Conservation (phyloP, 495 filamentous ascomycete genomes). For the Astrocystis sublimbata region DNA sequence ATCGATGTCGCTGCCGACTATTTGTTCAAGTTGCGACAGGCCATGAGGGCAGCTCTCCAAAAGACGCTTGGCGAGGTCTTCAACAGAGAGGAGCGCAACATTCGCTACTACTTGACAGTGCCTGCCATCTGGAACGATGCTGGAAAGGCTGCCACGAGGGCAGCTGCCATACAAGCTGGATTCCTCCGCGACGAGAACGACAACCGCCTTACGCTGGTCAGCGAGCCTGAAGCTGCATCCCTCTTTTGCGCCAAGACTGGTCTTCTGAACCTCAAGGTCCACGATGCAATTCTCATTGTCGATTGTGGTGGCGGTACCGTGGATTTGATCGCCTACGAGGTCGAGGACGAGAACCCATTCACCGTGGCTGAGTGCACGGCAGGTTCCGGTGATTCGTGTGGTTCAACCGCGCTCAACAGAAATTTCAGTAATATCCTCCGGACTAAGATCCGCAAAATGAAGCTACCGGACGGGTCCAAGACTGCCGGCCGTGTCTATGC, state of each 20-base stretch:
- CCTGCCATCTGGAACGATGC: conserved; percentile 79
- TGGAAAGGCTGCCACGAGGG: conserved; percentile 70
- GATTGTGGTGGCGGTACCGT: conserved; percentile 76
- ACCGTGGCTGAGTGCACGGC: conserved; percentile 74
- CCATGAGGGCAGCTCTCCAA: conserved; percentile 69
- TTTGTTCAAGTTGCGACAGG: conserved; percentile 73
- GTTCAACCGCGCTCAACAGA: conserved; percentile 70
- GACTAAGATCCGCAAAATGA: conserved; percentile 78
- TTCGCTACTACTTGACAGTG: conserved; percentile 71
- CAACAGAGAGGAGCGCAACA: conserved; percentile 73
- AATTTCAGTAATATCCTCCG: conserved; percentile 76
- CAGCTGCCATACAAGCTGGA: conserved; percentile 72
- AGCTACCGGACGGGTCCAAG: conserved; percentile 71
- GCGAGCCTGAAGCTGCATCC: conserved; percentile 71
- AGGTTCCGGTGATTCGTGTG: conserved; percentile 73
- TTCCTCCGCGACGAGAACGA: conserved; percentile 76
- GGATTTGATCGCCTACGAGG: conserved; percentile 76
- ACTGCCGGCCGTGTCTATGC: conserved; percentile 74
- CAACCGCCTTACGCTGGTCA: conserved; percentile 69
- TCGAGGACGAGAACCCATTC: conserved; percentile 74
- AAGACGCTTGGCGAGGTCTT: conserved; percentile 79
- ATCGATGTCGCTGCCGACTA: conserved; percentile 78
- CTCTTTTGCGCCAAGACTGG: conserved; percentile 76
- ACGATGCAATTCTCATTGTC: conserved; percentile 73
- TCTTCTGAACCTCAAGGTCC: conserved; percentile 70